phyloP scores from a whole-genome alignment of 139 green algal species.

The Micractinium conductrix region DNA sequence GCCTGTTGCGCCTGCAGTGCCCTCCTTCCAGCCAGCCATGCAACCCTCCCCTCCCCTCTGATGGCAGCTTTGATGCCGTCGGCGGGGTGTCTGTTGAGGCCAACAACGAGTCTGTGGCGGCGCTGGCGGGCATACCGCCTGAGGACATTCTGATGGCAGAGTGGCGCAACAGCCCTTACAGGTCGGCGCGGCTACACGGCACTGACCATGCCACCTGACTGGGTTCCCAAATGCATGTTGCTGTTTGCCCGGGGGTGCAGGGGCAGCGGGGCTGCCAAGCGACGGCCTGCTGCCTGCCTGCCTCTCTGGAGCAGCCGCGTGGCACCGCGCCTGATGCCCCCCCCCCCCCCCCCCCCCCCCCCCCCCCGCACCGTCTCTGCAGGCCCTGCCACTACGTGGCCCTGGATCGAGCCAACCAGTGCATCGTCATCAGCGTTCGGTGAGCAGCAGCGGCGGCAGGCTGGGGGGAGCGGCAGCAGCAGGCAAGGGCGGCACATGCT shows the following conservation, averaged over 20 bases:
- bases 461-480: neutral
- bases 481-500: neutral
- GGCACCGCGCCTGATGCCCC: neutral
- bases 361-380: too few species aligned
- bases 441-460: too few species aligned
- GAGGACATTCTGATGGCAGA: conserved; percentile 51
- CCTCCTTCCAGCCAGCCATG: too few species aligned
- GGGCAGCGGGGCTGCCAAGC: neutral
- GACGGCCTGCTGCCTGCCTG: neutral
- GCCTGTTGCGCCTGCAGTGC: neutral
- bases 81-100: conserved; percentile 61
- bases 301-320: neutral
- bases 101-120: conserved; percentile 61
- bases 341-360: too few species aligned
- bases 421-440: conserved; percentile 62
- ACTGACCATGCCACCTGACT: too few species aligned
- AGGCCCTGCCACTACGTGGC: conserved; percentile 67
- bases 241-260: neutral
- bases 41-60: too few species aligned
- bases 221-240: neutral
- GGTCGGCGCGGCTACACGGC: neutral
- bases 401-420: conserved; percentile 49
- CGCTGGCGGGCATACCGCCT: conserved; percentile 47
- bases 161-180: conserved; percentile 38
- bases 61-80: conserved; percentile 56